Percentiles rank a stretch among this genome's conserved stretches.
These are phyloP conservation scores for Diospyros lotus DNA, from an alignment of 148 eudicot genomes.

Conservation along the genomic window DNA sequence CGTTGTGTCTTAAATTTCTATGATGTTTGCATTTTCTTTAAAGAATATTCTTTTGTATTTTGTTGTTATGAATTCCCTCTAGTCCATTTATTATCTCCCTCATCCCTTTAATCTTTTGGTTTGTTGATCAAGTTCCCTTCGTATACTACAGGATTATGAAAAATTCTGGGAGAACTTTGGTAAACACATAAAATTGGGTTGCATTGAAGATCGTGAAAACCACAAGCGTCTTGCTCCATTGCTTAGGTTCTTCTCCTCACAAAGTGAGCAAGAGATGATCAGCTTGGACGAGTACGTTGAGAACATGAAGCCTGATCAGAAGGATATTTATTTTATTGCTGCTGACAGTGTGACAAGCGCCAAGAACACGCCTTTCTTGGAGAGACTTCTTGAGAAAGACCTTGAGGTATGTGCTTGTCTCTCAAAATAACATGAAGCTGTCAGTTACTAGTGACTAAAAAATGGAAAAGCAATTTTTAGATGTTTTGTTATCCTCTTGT, in stretches of 20 bases:
- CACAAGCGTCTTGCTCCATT: constrained; percentile 96
- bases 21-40: neutral
- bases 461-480: neutral
- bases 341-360: constrained; percentile 93
- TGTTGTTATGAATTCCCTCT: neutral
- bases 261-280: constrained; percentile 77
- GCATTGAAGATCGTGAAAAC: constrained; percentile 87
- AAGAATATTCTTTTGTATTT: neutral
- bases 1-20: neutral
- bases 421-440: neutral
- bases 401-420: constrained; percentile 58
- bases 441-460: neutral
- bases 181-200: constrained; percentile 84
- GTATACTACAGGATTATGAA: constrained; percentile 61
- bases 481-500: neutral
- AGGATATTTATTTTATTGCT: constrained; percentile 85
- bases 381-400: constrained; percentile 83
- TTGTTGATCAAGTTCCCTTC: constrained; percentile 1
- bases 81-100: neutral
- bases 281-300: constrained; percentile 93
- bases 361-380: constrained; percentile 85
- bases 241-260: constrained; percentile 88
- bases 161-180: constrained; percentile 95
- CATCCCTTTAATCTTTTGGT: neutral
- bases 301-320: constrained; percentile 94